phyloP scores from a whole-genome alignment of 1,284 basidiomycete species.

The Apiotrichum gracile region DNA sequence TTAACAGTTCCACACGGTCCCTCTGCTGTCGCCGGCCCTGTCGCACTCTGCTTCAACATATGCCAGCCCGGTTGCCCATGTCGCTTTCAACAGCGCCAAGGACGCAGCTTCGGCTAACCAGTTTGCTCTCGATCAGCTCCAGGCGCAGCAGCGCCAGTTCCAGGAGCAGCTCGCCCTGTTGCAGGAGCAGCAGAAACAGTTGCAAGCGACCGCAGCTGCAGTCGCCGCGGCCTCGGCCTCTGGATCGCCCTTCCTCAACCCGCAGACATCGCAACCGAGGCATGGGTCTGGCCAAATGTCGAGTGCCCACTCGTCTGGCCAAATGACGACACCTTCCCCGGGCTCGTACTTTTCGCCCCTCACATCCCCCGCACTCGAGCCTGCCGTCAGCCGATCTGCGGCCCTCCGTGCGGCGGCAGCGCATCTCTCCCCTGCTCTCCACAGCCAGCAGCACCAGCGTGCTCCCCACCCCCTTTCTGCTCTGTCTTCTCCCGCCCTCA shows the following conservation, averaged over 20 bases:
- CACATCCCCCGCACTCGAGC: conserved; percentile 55
- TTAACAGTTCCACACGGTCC: conserved; percentile 36
- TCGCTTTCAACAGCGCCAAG: conserved; percentile 12
- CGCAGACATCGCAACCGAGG: conserved; percentile 8
- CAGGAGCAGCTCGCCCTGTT: conserved; percentile 39
- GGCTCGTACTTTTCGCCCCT: conserved; percentile 55
- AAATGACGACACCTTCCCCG: conserved; percentile 23
- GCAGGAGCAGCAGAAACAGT: conserved; percentile 39
- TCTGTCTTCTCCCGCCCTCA: conserved; percentile 37
- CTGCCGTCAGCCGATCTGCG: conserved; percentile 25
- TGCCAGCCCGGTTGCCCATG: conserved; percentile 26
- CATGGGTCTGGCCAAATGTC: conserved; percentile 17
- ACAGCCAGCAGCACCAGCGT: conserved; percentile 16
- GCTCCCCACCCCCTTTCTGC: conserved; percentile 36
- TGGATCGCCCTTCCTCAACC: conserved; percentile 22
- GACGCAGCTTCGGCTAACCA: conserved; percentile 10
- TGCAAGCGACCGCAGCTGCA: conserved; percentile 40
- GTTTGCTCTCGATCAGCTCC: conserved; percentile 37
- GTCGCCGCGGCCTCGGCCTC: conserved; percentile 25
- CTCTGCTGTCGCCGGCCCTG: conserved; percentile 39
- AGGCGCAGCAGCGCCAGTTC: conserved; percentile 42
- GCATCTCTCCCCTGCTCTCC: conserved; percentile 19
- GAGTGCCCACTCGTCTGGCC: conserved; percentile 11
- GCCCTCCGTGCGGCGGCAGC: conserved; percentile 25
- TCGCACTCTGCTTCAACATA: conserved; percentile 26